phyloP scores from a whole-genome alignment of 192 early-diverging fungal genomes.

The Kickxella alabastrina region DNA sequence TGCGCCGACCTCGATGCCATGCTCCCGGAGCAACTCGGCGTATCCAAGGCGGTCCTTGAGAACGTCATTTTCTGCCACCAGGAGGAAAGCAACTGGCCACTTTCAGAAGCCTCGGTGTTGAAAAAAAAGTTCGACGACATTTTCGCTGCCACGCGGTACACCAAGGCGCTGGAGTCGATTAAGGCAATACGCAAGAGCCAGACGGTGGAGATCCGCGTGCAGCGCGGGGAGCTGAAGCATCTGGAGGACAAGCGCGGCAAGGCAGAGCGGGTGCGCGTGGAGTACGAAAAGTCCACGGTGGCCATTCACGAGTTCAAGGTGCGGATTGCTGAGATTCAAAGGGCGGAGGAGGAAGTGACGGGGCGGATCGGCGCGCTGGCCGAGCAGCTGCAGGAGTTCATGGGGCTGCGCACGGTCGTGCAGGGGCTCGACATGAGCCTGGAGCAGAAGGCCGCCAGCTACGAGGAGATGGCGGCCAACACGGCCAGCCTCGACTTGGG shows the following conservation, averaged over 20 bases:
- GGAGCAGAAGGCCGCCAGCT: constrained; percentile 30
- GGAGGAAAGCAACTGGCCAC: constrained; percentile 96
- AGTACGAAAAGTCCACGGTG: constrained; percentile 37
- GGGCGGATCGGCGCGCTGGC: constrained; percentile 48
- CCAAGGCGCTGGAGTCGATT: constrained; percentile 84
- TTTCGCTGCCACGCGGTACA: constrained; percentile 88
- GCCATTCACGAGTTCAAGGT: constrained; percentile 49
- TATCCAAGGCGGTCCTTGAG: constrained; percentile 87
- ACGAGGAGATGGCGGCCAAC: constrained; percentile 49
- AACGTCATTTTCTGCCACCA: constrained; percentile 99
- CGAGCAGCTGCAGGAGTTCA: constrained; percentile 45
- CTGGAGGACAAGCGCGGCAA: constrained; percentile 67
- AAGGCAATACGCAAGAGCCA: constrained; percentile 73
- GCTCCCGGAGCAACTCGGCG: constrained; percentile 82
- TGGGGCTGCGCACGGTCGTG: constrained; percentile 30
- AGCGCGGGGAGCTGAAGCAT: constrained; percentile 60
- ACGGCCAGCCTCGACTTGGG: constrained; percentile 43
- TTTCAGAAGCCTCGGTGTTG: constrained; percentile 76
- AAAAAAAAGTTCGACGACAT: constrained; percentile 99
- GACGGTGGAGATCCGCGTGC: constrained; percentile 57
- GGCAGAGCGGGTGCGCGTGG: constrained; percentile 58
- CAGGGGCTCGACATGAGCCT: constrained; percentile 48
- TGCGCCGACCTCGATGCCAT: constrained; percentile 85
- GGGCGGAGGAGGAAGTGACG: constrained; percentile 40
- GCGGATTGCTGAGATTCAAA: constrained; percentile 39